These are phyloP conservation scores for Adansonia gregorii DNA, from an alignment of 441 rosid species.

Conservation along the genomic window DNA sequence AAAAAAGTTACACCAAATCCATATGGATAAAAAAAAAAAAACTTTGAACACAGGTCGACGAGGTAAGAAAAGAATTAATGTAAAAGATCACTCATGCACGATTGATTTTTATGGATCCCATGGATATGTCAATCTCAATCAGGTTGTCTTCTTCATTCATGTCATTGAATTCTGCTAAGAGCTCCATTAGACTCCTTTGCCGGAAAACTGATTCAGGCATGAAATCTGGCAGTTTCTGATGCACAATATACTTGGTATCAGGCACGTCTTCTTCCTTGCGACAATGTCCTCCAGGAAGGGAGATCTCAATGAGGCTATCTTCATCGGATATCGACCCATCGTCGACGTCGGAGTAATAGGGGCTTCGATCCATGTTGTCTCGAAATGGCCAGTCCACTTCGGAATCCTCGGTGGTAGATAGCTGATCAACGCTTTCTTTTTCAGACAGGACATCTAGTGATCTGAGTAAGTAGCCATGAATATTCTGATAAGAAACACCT, in stretches of 20 bases:
- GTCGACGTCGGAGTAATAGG: constrained; percentile 49
- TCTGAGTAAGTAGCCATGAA: constrained; percentile 31
- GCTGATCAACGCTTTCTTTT: constrained; percentile 42
- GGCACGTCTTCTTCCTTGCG: constrained; percentile 29
- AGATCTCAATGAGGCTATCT: constrained; percentile 81
- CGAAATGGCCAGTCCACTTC: constrained; percentile 52
- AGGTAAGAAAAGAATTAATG: not conserved
- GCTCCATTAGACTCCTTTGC: constrained; percentile 49
- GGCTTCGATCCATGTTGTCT: constrained; percentile 39
- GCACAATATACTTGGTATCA: constrained; percentile 23
- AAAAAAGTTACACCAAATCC: constrained; percentile 38
- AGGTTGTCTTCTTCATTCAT: constrained; percentile 83
- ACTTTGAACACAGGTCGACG: not conserved
- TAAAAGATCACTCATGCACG: not conserved
- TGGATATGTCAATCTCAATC: constrained; percentile 85
- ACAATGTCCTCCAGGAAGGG: constrained; percentile 72
- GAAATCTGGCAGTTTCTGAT: constrained; percentile 41
- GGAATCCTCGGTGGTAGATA: constrained; percentile 35
- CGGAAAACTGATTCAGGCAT: constrained; percentile 34
- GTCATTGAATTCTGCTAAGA: constrained; percentile 54
- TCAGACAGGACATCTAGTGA: constrained; percentile 37
- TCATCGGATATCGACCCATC: constrained; percentile 78
- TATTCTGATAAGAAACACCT: constrained; percentile 6
- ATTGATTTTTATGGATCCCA: constrained; percentile 65
- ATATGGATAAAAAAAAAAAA: constrained; percentile 49